Percentiles rank a stretch among this genome's conserved stretches.
Evolutionary conservation across 1,139 yeast species (phyloP).

Genomic region (Hyphopichia wangnamkhiaoensis): DNA sequence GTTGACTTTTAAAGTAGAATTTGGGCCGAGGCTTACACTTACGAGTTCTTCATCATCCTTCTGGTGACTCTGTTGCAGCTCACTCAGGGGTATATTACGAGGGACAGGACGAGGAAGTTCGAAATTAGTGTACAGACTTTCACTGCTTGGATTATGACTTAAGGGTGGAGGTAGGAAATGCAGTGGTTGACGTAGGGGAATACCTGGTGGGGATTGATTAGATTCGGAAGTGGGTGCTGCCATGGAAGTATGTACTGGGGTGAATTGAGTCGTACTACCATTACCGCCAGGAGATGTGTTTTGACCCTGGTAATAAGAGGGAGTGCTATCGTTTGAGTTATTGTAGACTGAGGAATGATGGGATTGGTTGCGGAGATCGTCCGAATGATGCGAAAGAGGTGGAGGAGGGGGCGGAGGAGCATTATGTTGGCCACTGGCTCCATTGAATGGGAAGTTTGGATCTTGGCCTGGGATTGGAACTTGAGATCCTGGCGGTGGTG

Average conservation of each 20-base stretch:
- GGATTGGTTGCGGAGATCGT: not conserved
- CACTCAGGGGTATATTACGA: too few species aligned
- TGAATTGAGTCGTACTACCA: not conserved
- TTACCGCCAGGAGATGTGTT: not conserved
- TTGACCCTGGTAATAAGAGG: not conserved
- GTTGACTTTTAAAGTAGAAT: constrained; percentile 35
- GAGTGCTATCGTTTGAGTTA: not conserved
- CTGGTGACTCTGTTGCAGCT: too few species aligned
- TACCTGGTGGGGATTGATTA: too few species aligned
- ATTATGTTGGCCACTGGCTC: not conserved
- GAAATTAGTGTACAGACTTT: too few species aligned
- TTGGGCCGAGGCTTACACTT: constrained; percentile 38
- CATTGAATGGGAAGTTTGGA: too few species aligned
- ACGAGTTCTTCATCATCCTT: too few species aligned
- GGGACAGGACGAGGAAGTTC: too few species aligned
- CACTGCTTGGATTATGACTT: too few species aligned
- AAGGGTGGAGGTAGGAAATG: too few species aligned
- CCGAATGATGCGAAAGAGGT: not conserved
- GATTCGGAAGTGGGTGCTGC: constrained; percentile 4
- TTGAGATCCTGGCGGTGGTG: too few species aligned
- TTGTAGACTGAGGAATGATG: not conserved
- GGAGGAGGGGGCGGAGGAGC: constrained; percentile 1
- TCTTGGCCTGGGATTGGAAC: constrained; percentile 9
- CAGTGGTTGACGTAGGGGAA: too few species aligned
- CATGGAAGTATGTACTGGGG: not conserved